A percentile compares a stretch with the other conserved stretches of the same genome.
Conservation (phyloP, 2,329 filamentous ascomycete genomes). For the Calonectria fujianensis region DNA sequence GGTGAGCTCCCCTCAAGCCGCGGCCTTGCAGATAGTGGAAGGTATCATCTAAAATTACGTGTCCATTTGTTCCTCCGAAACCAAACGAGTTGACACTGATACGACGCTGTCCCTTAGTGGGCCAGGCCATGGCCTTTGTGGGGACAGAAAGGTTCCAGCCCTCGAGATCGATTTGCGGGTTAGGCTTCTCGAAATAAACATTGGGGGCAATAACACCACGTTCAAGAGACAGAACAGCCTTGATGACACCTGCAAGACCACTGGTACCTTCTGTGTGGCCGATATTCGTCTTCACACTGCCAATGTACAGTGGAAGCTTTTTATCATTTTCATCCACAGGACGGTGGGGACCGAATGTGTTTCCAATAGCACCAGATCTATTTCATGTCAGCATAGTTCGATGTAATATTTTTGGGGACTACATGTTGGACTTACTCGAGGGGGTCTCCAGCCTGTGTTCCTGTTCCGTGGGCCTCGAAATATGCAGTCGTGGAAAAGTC, state of each 20-base stretch:
- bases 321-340: constrained; percentile 11
- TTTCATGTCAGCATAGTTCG: neutral
- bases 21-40: constrained; percentile 38
- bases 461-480: constrained; percentile 51
- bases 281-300: constrained; percentile 67
- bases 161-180: constrained; percentile 51
- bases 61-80: constrained; percentile 54
- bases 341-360: constrained; percentile 22
- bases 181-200: constrained; percentile 46
- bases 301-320: constrained; percentile 58
- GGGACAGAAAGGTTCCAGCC: constrained; percentile 53
- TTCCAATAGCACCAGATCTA: constrained; percentile 2
- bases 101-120: constrained; percentile 4
- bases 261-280: constrained; percentile 39
- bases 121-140: constrained; percentile 40
- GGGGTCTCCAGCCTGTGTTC: constrained; percentile 48
- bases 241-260: constrained; percentile 53
- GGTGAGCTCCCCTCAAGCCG: constrained; percentile 18
- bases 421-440: constrained; percentile 29
- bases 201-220: constrained; percentile 50
- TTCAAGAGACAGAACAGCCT: constrained; percentile 51
- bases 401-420: neutral
- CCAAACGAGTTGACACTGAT: constrained; percentile 57
- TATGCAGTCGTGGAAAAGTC: constrained; percentile 47
- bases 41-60: constrained; percentile 51